Evolutionary conservation across 1,284 basidiomycete species (phyloP), one percentile per base, ranked within the genome.

Genomic region (Moesziomyces globuligerus): DNA sequence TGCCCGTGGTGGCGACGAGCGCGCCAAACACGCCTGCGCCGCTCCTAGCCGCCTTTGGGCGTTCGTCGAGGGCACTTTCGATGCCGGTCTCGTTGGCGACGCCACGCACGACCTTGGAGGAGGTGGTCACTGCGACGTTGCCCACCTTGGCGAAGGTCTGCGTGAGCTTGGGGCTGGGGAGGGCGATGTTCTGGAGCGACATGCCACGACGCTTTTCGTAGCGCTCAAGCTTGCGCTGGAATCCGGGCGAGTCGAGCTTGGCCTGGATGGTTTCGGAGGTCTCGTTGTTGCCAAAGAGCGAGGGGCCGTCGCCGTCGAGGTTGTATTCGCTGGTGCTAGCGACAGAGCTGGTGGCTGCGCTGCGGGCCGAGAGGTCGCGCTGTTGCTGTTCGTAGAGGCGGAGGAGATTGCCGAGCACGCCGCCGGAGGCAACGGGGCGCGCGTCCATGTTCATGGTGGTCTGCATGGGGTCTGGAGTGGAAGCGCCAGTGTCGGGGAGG

Each of bases 1-100:
- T 89, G 3, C 88, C 89, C 0, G 90, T 89, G 61, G 87, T 88
- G 23, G 90, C 88, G 38, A 92, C 88, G 42, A 92, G 85, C 7
- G 89, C 87, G 11, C 90, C 90, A 72, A 91, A 87, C 0, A 90
- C 90, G 5, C 90, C 90, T 0, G 86, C 90, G 7, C 85, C 86
- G 56, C 84, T 87, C 43, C 86, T 83, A 9, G 87, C 85, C 3
- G 85, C 84, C 36, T 86, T 83, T 4, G 88, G 89, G n/a, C 86
- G 74, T 64, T 85, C 82, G 46, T 74, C 67, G 39, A 76, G 66
- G 15, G 72, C 74, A 20, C 75, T 66, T 28, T 79, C 74, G 46
- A 80, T 51, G 17, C 78, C 80, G 15, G 70, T 68, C 52, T 82
- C 80, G 45, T 57, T 71, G 11, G 72, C 78, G 24, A 78, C 78